Percentiles rank a stretch among this genome's conserved stretches.
Conservation (phyloP, 768 basidiomycete genomes). For the Brasilioporus rufonigricans region DNA sequence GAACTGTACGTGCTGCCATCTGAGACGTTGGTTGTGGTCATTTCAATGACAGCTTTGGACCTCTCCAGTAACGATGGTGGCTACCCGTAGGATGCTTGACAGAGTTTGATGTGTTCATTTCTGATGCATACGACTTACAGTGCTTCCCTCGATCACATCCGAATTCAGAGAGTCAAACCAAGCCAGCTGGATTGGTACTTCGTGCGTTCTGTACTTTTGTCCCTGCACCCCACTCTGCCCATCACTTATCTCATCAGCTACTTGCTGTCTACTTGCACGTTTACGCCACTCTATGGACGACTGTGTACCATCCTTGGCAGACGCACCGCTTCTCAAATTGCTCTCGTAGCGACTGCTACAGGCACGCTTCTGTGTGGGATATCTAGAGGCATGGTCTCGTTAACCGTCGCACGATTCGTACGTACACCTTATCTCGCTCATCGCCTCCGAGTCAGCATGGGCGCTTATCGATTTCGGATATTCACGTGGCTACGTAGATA, state of each 20-base stretch:
- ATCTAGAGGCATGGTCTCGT: constrained; percentile 61
- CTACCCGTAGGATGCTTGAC: constrained; percentile 11
- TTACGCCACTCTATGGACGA: constrained; percentile 78
- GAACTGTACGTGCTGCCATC: constrained; percentile 8
- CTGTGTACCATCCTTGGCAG: no score
- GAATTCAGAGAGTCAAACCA: no score
- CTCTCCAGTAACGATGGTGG: constrained; percentile 22
- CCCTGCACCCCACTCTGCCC: not conserved
- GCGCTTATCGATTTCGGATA: no score
- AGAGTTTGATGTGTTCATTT: not conserved
- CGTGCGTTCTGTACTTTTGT: constrained; percentile 9
- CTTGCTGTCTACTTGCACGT: constrained; percentile 73
- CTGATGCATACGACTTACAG: not conserved
- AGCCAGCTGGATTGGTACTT: constrained; percentile 26
- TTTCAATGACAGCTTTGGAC: not conserved
- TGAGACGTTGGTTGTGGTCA: not conserved
- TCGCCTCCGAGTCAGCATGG: no score
- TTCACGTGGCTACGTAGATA: no score
- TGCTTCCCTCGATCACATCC: no score
- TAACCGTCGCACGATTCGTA: constrained; percentile 71
- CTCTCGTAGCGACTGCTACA: constrained; percentile 53
- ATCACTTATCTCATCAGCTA: constrained; percentile 32
- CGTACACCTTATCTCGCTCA: not conserved
- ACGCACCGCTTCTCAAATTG: constrained; percentile 63
- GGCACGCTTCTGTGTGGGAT: constrained; percentile 68